Evolutionary conservation across 1,139 yeast species (phyloP).

Genomic region (Pichia sp.): DNA sequence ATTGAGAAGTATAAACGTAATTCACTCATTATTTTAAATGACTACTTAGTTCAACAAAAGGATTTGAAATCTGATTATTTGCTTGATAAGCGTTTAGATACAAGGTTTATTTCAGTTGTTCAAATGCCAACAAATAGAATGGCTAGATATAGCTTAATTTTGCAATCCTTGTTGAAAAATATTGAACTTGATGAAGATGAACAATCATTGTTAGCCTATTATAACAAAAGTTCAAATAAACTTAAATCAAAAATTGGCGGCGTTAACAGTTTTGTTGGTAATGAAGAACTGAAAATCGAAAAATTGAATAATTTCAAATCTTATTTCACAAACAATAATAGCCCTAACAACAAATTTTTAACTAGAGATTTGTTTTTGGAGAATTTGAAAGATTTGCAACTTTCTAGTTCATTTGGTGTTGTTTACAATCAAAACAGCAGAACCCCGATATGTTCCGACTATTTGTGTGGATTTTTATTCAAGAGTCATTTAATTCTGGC

Average conservation of each 20-base stretch:
- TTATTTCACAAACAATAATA: conserved; percentile 14
- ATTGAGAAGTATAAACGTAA: conserved; percentile 23
- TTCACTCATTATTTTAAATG: conserved; percentile 24
- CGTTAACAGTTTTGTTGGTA: conserved; percentile 30
- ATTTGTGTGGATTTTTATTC: conserved; percentile 40
- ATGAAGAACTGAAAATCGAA: conserved; percentile 16
- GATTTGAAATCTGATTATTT: conserved; percentile 33
- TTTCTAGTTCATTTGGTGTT: conserved; percentile 34
- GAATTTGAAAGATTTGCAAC: conserved; percentile 25
- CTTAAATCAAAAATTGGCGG: conserved; percentile 27
- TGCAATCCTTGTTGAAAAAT: conserved; percentile 34
- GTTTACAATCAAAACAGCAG: conserved; percentile 33
- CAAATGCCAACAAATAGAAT: conserved; percentile 50
- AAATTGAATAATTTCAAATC: conserved; percentile 14
- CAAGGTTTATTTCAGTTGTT: conserved; percentile 37
- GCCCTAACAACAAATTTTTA: conserved; percentile 14
- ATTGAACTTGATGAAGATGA: conserved; percentile 22
- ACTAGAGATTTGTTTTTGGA: conserved; percentile 20
- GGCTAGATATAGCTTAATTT: conserved; percentile 43
- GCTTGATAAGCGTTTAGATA: conserved; percentile 28
- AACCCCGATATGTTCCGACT: conserved; percentile 19
- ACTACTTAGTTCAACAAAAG: conserved; percentile 27
- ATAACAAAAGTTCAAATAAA: conserved; percentile 8
- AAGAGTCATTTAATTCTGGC: conserved; percentile 43
- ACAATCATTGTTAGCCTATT: conserved; percentile 8